Percentiles rank a stretch among this genome's conserved stretches.
These are phyloP conservation scores for Backusella morwellensis DNA, from an alignment of 192 early-diverging fungal genomes.

Conservation along the genomic window DNA sequence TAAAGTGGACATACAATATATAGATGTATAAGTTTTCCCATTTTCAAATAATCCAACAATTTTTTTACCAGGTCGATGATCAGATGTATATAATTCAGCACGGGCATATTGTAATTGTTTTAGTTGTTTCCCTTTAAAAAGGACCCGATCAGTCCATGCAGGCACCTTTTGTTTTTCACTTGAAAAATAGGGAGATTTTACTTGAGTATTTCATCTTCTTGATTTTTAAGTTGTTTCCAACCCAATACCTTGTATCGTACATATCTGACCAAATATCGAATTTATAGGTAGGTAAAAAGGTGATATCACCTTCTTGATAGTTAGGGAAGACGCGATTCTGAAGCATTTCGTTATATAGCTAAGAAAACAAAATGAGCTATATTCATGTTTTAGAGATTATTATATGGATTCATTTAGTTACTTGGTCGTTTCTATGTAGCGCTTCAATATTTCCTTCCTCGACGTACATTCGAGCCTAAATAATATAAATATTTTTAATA, in stretches of 20 bases:
- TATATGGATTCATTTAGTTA: conserved; percentile 23
- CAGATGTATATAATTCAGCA: conserved; percentile 65
- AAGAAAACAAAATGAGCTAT: conserved; percentile 10
- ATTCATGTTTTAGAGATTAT: neutral
- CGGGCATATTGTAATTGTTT: conserved; percentile 47
- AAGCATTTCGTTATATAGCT: conserved; percentile 55
- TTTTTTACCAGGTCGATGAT: conserved; percentile 69
- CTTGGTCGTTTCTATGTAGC: conserved; percentile 59
- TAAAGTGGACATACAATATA: neutral
- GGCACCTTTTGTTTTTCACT: conserved; percentile 65
- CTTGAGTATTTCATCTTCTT: conserved; percentile 11
- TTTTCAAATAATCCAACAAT: neutral
- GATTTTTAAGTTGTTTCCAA: too few relatives aligned
- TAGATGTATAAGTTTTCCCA: neutral
- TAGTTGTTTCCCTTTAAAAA: conserved; percentile 55
- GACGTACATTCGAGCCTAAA: conserved; percentile 44
- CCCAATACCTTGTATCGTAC: conserved; percentile 67
- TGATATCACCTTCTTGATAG: conserved; percentile 73
- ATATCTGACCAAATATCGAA: conserved; percentile 67
- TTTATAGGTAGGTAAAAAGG: conserved; percentile 80
- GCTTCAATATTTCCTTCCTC: conserved; percentile 41
- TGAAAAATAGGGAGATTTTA: conserved; percentile 16
- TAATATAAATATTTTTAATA: neutral
- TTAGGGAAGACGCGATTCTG: conserved; percentile 65
- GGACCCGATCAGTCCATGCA: conserved; percentile 67